Evolutionary conservation across 1,284 basidiomycete genomes (phyloP).

Genomic region (Flammula alnicola): DNA sequence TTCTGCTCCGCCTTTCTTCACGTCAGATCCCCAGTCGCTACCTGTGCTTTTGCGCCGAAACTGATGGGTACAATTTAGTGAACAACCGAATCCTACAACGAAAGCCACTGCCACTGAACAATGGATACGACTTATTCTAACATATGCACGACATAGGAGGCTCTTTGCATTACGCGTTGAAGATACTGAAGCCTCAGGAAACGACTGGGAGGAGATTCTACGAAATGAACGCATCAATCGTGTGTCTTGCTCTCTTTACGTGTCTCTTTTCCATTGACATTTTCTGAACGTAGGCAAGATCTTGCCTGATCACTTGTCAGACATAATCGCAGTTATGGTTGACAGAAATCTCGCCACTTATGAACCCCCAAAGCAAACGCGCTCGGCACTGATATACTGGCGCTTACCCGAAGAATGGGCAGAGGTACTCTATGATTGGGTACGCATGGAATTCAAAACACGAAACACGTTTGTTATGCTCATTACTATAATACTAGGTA

Average conservation of each 20-base stretch:
- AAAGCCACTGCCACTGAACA: constrained; percentile 62
- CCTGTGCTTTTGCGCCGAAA: constrained; percentile 11
- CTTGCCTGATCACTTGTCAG: constrained; percentile 58
- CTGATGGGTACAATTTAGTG: constrained; percentile 43
- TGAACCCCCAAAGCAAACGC: constrained; percentile 74
- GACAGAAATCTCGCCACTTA: constrained; percentile 64
- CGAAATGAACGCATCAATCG: constrained; percentile 78
- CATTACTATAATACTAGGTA: constrained; percentile 46
- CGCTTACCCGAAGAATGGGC: constrained; percentile 81
- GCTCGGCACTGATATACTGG: constrained; percentile 73
- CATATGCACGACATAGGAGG: constrained; percentile 68
- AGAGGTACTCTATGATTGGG: constrained; percentile 78
- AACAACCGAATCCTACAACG: constrained; percentile 71
- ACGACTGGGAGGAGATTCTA: constrained; percentile 76
- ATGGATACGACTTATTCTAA: constrained; percentile 72
- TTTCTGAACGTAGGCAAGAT: constrained; percentile 57
- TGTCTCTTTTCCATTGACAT: too few relatives aligned
- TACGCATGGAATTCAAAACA: constrained; percentile 29
- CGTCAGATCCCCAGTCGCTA: constrained; percentile 49
- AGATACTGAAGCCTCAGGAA: constrained; percentile 66
- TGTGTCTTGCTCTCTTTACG: constrained; percentile 38
- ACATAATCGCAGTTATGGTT: constrained; percentile 65
- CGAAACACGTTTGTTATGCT: background rate
- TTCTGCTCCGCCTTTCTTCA: constrained; percentile 81
- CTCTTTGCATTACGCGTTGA: constrained; percentile 71